Base-by-base conservation (phyloP, 2,329 filamentous ascomycete genomes). In the Talaromyces sp. region DNA sequence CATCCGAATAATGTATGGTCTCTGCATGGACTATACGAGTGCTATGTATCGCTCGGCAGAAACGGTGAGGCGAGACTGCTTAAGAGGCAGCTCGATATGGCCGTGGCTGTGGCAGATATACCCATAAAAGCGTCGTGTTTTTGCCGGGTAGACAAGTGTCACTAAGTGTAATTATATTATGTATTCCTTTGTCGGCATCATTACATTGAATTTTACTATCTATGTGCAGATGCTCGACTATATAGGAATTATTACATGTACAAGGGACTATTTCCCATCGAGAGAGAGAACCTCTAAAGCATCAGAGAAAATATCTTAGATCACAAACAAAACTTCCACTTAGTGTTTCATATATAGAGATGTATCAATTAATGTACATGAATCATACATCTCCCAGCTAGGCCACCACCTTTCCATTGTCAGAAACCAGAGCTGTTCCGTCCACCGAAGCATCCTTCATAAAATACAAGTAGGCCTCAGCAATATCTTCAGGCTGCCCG, bases 1-100 rank as follows among this genome's bases (percentile, higher is more conserved):
- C 88, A 91, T 72, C 86, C 83, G 1, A 86, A 86, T 54, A 91
- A 92, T 65, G 84, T 91, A 0, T 91, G 89, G 89, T 83, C 87
- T 1, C 71, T 91, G 59, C 86, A 89, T 65, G 89, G 89, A 0
- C 87, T 85, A 65, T 82, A 89, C 65, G 89, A 91, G 73, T 89
- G 88, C 68, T 69, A 90, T 42, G 64, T 79, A 4, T 82, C 76
- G 63, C 69, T 87, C 9, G 84, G 82, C 0, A 73, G 78, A 28
- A 65, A 57, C 1, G 73, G 70, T 0, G 82, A 84, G 65, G 81
- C 79, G 7, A 69, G 66, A 5, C 72, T 78, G 18, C 67, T 85
- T 8, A 67, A 73, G 58, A 71, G 77, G 65, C 78, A 82, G 68
- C 69, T 88, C 63, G 75, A 76, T 60, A 60, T 79, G 60, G 83